A percentile compares a stretch with the other conserved stretches of the same genome.
Conservation (phyloP, 1,139 yeast species). For the Starmera stellimalicola region DNA sequence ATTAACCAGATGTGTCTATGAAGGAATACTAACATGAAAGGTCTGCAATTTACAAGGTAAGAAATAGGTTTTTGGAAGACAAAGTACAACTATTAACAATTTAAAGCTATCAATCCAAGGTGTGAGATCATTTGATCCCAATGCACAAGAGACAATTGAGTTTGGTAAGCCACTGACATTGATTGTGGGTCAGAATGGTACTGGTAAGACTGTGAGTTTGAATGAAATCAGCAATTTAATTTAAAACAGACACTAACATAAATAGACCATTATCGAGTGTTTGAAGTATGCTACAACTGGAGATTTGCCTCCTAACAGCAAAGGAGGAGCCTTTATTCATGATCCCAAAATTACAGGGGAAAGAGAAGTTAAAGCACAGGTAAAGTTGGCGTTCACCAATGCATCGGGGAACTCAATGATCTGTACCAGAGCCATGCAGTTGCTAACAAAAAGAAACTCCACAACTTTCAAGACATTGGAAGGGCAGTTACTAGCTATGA, state of each 20-base stretch:
- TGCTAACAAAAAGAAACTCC: slow-evolving; percentile 49
- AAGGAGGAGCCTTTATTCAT: slow-evolving; percentile 93
- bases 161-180: slow-evolving; percentile 87
- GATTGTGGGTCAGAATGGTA: slow-evolving; percentile 94
- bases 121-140: slow-evolving; percentile 80
- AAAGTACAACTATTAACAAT: too few relatives aligned
- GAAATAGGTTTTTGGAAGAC: not conserved
- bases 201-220: slow-evolving; percentile 71
- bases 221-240: not conserved
- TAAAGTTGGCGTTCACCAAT: slow-evolving; percentile 75
- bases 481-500: slow-evolving; percentile 68
- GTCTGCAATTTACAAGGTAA: slow-evolving; percentile 8
- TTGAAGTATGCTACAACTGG: slow-evolving; percentile 93
- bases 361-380: slow-evolving; percentile 77
- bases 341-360: slow-evolving; percentile 82
- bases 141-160: slow-evolving; percentile 74
- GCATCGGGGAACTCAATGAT: slow-evolving; percentile 74
- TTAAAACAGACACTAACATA: not conserved
- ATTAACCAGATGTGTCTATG: too few relatives aligned
- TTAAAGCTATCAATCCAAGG: slow-evolving; percentile 74
- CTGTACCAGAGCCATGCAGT: slow-evolving; percentile 76
- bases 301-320: slow-evolving; percentile 88
- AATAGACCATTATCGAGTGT: slow-evolving; percentile 78
- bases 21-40: too few relatives aligned
- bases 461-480: slow-evolving; percentile 84